Conservation (phyloP, 2,329 filamentous ascomycete species). For the Cercospora berteroae region DNA sequence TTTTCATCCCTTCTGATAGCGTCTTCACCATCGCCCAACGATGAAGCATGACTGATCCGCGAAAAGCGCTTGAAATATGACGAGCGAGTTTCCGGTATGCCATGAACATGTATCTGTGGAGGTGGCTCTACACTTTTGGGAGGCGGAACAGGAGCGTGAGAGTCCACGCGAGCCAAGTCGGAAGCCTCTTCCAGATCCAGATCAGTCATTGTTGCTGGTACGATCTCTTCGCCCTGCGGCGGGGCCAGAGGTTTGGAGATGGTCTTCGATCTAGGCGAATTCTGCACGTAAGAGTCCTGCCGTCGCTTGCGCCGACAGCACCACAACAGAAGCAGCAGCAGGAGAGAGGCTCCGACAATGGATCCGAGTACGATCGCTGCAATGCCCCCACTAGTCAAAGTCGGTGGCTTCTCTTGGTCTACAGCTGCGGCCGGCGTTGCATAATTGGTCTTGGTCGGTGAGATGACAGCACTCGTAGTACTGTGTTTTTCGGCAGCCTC, state of each 20-base stretch:
- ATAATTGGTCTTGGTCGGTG: slow-evolving; percentile 5
- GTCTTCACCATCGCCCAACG: slow-evolving; percentile 42
- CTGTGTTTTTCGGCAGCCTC: slow-evolving; percentile 21
- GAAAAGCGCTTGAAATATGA: slow-evolving; percentile 38
- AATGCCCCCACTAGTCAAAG: slow-evolving; percentile 30
- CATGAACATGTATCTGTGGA: slow-evolving; percentile 41
- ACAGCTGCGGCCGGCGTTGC: slow-evolving; percentile 3
- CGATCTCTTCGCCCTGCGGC: slow-evolving; percentile 33
- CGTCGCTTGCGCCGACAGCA: slow-evolving; percentile 30
- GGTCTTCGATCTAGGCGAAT: slow-evolving; percentile 31
- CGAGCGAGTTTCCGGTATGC: slow-evolving; percentile 25
- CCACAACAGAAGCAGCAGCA: slow-evolving; percentile 29
- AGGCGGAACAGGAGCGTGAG: slow-evolving; percentile 10
- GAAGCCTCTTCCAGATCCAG: slow-evolving; percentile 43
- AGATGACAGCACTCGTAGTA: slow-evolving; percentile 2
- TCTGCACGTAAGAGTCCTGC: slow-evolving; percentile 16
- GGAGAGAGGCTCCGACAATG: slow-evolving; percentile 30
- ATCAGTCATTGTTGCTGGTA: slow-evolving; percentile 27
- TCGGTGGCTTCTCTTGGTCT: not conserved
- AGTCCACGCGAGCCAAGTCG: slow-evolving; percentile 21
- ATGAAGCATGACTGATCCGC: slow-evolving; percentile 37
- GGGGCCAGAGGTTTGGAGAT: slow-evolving; percentile 45
- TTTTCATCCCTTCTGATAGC: slow-evolving; percentile 41
- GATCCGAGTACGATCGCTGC: slow-evolving; percentile 37
- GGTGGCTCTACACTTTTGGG: slow-evolving; percentile 34